Conservation (phyloP, 73 alveolate species). For the Halteria grandinella region DNA sequence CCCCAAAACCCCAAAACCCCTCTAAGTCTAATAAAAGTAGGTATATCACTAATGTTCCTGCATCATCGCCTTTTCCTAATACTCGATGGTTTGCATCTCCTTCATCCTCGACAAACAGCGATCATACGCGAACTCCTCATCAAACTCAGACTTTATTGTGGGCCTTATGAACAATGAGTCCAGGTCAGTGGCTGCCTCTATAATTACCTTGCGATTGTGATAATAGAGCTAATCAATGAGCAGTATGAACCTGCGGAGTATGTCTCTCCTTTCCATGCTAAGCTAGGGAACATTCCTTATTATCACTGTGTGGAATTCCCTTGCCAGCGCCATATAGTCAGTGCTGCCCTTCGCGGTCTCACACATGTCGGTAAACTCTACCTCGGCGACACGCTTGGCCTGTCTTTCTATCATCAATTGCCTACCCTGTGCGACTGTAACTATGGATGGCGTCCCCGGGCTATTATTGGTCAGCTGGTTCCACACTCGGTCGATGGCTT, state of each 20-base stretch:
- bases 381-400: conserved; percentile 74
- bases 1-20: conserved; percentile 9
- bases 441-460: conserved; percentile 50
- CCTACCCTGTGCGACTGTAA: conserved; percentile 86
- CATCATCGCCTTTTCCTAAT: conserved; percentile 64
- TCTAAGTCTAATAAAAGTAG: no score
- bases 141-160: conserved; percentile 68
- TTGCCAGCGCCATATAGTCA: conserved; percentile 84
- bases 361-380: conserved; percentile 81
- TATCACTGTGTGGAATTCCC: conserved; percentile 77
- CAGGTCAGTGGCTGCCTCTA: conserved; percentile 41
- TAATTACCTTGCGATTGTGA: conserved; percentile 32
- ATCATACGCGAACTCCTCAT: conserved; percentile 88
- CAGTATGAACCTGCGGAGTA: conserved; percentile 80
- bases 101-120: conserved; percentile 79
- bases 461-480: conserved; percentile 57
- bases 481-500: conserved; percentile 58
- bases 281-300: conserved; percentile 75
- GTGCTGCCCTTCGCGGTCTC: conserved; percentile 86
- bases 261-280: conserved; percentile 74
- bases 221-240: conserved; percentile 53
- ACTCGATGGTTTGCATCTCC: conserved; percentile 85
- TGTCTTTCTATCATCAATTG: conserved; percentile 43
- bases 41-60: no score
- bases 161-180: conserved; percentile 71